Conservation (phyloP, 306 rosid species). For the Vicia sativa region DNA sequence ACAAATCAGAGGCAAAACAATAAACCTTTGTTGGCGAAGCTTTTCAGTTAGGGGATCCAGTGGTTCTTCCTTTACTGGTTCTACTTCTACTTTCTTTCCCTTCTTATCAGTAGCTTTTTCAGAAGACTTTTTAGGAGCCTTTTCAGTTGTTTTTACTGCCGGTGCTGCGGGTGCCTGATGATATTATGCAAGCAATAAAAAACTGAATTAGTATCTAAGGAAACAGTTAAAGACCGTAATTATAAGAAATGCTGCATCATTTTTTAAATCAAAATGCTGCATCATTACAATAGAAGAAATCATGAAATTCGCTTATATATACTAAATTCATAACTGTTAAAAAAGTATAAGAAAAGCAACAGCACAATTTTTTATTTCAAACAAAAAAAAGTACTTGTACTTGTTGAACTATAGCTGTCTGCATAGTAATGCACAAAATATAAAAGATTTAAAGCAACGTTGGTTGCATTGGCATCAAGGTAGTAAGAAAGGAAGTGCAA, state of each 20-base stretch:
- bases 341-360: not conserved
- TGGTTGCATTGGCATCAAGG: not conserved
- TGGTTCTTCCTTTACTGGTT: conserved; percentile 55
- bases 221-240: not conserved
- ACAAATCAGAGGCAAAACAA: not conserved
- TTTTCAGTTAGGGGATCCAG: conserved; percentile 87
- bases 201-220: not conserved
- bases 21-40: conserved; percentile 91
- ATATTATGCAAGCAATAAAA: conserved; percentile 22
- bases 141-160: conserved; percentile 59
- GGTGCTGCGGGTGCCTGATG: conserved; percentile 74
- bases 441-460: not conserved
- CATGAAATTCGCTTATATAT: not conserved
- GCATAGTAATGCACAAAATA: not conserved
- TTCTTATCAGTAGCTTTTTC: conserved; percentile 65
- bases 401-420: not conserved
- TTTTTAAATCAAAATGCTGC: not conserved
- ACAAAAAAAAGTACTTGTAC: not conserved
- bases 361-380: conserved; percentile 8
- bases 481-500: not conserved
- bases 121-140: conserved; percentile 61
- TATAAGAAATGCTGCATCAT: conserved; percentile 6
- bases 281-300: conserved; percentile 16
- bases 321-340: not conserved
- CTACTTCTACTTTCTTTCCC: conserved; percentile 60